Evolutionary conservation across 768 basidiomycete species (phyloP), one percentile per base, ranked within the genome.

Genomic region (Russula brevipes): DNA sequence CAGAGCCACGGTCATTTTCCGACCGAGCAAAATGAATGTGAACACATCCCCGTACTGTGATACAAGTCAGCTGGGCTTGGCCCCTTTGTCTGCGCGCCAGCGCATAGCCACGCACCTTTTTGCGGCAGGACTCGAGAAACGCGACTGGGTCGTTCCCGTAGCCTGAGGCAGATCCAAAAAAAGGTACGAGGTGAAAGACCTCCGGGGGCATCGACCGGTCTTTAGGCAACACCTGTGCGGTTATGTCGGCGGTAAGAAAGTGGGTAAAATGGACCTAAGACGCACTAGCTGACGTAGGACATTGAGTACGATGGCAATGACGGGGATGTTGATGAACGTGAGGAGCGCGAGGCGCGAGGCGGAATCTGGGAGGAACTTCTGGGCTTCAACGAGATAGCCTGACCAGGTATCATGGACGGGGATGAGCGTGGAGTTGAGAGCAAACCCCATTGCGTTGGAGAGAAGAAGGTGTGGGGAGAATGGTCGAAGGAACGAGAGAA

Each of bases 61-160:
- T 17, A 54, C 60, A 47, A 31, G 49, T 65, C 33, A 63, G 42
- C 35, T 12, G 6, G 1, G n/a, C 9, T 7, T 12, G 6, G 1
- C 14, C 9, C 5, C 3, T n/a, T 9, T 31, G 5, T 17, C 16
- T 8, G 38, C 24, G 24, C 24, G 41, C 16, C 4, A 49, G 24
- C 30, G 61, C 10, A 24, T 7, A n/a, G 44, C 5, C 46, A 49
- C 77, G 10, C 57, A 89, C 93, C 84, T 91, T 92, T 70, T 88
- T 84, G 67, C 83, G 82, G 71, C 87, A 89, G 44, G 81, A 76
- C 61, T 86, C 85, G 75, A 95, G 86, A 77, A 98, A 98, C 55
- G 81, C 86, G 68, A 98, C 78, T 0, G 97, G 97, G 73, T 98
- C 93, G 70, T 92, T 87, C 17, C 97, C 97, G 70, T 99, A 98